Evolutionary conservation across 106 monocot genomes (phyloP), one percentile per base, ranked within the genome.

Genomic region (Dendrobium chrysotoxum): DNA sequence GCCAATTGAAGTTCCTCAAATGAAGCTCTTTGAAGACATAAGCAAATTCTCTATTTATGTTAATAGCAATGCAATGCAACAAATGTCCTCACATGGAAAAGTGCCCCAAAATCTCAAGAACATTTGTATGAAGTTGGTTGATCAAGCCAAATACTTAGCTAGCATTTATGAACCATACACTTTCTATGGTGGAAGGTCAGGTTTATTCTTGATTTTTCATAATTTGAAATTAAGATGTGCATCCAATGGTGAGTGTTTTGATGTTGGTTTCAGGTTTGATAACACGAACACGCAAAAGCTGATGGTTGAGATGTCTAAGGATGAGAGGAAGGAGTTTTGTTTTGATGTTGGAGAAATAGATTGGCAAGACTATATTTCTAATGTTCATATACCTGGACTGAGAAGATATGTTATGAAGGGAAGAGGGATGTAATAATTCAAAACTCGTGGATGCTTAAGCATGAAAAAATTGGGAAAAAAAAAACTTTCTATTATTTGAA

Each of bases 341-440:
- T 96, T 93, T 77, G 90, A 93, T 75, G 88, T 93, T 17, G 54
- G 71, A 75, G 85, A 79, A 46, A 89, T 96, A 28, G 77, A 89
- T 61, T 96, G 96, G 96, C 75, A 87, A 73, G 87, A 93, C 41
- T 96, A 96, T 84, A 96, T 93, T 25, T 79, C 88, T 40, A 86
- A 88, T 16, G 83, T 96, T 45, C 96, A 96, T 77, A 87, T 96
- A 77, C 93, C 91, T 47, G 96, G 96, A 77, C 80, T 96, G n/a
- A 87, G 90, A 80, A 91, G 80, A 58, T 88, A 93, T 87, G 96
- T 96, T 28, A 86, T 93, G 91, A 96, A 92, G 80, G 93, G 91
- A 78, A 93, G 93, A 82, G 88, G 93, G 21, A 79, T 78, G 77
- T 78, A 40, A 17, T 10, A 75, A 47, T 67, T 39, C 70, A 23